A percentile compares a stretch with the other conserved stretches of the same genome.
These are phyloP conservation scores for Amaranthus palmeri DNA, from an alignment of 148 eudicot species.

Conservation along the genomic window DNA sequence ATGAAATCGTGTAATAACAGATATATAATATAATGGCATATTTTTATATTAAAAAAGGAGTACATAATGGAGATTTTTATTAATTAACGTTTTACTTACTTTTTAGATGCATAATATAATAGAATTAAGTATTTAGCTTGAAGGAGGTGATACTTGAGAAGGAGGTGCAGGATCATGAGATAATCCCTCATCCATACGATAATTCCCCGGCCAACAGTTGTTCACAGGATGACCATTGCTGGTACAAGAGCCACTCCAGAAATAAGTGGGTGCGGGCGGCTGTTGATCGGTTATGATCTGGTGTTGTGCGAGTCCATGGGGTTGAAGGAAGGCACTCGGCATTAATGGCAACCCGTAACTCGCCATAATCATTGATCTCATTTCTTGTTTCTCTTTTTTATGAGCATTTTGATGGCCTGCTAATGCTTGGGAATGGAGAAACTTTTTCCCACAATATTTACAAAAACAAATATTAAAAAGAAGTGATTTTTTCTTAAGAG, in stretches of 20 bases:
- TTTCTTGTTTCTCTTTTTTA: slow-evolving; percentile 40
- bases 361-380: slow-evolving; percentile 6
- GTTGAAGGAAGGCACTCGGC: slow-evolving; percentile 4
- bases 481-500: not conserved
- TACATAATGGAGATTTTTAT: too few relatives aligned
- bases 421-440: slow-evolving; percentile 50
- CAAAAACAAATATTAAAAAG: slow-evolving; percentile 40
- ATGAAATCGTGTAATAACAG: too few relatives aligned
- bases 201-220: slow-evolving; percentile 26
- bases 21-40: too few relatives aligned
- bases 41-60: too few relatives aligned
- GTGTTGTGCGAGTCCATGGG: slow-evolving; percentile 8
- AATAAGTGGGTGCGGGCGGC: not conserved
- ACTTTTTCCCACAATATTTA: slow-evolving; percentile 47
- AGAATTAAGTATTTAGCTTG: too few relatives aligned
- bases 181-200: slow-evolving; percentile 9
- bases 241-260: not conserved
- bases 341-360: slow-evolving; percentile 6
- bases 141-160: not conserved
- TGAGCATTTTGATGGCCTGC: slow-evolving; percentile 72
- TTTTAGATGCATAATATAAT: too few relatives aligned
- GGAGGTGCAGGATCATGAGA: not conserved
- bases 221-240: not conserved
- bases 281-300: not conserved
- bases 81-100: too few relatives aligned